Evolutionary conservation across 2,329 filamentous ascomycete genomes (phyloP), one percentile per base, ranked within the genome.

Genomic region (Hawksworthiomyces lignivorus): DNA sequence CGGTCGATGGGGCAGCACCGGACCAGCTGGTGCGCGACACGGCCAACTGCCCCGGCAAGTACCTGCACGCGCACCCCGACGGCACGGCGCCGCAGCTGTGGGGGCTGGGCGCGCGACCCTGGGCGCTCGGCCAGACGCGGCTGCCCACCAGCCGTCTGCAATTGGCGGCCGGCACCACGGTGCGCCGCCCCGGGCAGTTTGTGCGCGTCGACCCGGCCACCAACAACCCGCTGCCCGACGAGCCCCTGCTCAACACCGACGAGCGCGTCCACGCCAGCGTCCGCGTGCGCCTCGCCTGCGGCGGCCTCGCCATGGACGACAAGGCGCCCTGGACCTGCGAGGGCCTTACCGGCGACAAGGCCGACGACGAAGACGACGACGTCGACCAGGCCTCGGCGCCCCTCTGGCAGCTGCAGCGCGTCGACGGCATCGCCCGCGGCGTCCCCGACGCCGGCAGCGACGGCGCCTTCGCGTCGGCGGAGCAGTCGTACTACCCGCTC

Each of bases 121-220:
- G 56, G 56, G 53, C 38, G 0, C 41, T 61, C 1, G 59, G 59
- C 6, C 50, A 54, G 44, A 51, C 52, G n/a, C 52, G 56, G 30
- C 33, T 36, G 33, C 58, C 56, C 3, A 53, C 53, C 3, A 55
- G 47, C 36, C 18, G 36, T 5, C 14, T 61, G 33, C 51, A 53
- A 46, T 50, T 53, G 11, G 41, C 53, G 17, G 54, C 52, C 3
- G 59, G 59, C 14, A 51, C 41, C 21, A 54, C 50, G 1, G 48
- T 58, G 9, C 56, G 60, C 12, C 50, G 49, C 10, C 64, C 64
- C 4, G 65, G 64, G 1, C 46, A 61, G 11, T 61, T 60, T 34
- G 53, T 55, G 21, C 54, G 64, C 17, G 54, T 62, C 8, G 58
- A 67, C 49, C 58, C 63, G 33, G 53, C 59, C 18, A 62, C 56